phyloP scores from a whole-genome alignment of 371 early-diverging fungal genomes.

The Mortierella sp. region DNA sequence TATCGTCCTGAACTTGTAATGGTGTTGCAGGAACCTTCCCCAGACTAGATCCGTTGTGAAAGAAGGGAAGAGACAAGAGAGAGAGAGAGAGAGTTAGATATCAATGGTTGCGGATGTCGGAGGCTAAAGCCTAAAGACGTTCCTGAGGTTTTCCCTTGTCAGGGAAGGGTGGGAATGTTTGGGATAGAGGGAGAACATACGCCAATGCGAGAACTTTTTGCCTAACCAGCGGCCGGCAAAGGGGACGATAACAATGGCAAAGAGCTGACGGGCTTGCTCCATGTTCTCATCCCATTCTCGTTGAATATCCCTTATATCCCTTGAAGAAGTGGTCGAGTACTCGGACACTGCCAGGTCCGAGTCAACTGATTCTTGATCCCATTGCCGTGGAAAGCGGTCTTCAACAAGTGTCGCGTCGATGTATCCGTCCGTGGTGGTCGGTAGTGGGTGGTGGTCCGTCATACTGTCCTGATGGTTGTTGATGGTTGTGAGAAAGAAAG shows the following conservation, averaged over 20 bases:
- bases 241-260: conserved; percentile 69
- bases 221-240: conserved; percentile 70
- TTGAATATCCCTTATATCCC: conserved; percentile 66
- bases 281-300: conserved; percentile 74
- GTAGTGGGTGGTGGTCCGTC: conserved; percentile 20
- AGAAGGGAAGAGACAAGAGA: background rate
- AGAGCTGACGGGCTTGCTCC: conserved; percentile 62
- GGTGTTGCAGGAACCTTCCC: conserved; percentile 36
- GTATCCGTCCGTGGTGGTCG: conserved; percentile 47
- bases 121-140: no score
- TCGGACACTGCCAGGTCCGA: conserved; percentile 50
- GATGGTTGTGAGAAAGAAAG: background rate
- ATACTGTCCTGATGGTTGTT: background rate
- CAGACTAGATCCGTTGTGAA: conserved; percentile 18
- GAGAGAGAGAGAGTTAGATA: background rate
- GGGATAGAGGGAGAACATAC: conserved; percentile 36
- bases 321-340: conserved; percentile 45
- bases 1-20: conserved; percentile 44
- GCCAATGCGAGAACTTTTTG: conserved; percentile 67
- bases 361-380: conserved; percentile 45
- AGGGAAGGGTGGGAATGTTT: background rate
- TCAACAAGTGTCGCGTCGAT: conserved; percentile 30
- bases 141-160: background rate
- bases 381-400: conserved; percentile 35
- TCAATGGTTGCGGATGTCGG: no score